Base-by-base conservation (phyloP, 768 basidiomycete genomes). In the Fomitopsis pulvina region DNA sequence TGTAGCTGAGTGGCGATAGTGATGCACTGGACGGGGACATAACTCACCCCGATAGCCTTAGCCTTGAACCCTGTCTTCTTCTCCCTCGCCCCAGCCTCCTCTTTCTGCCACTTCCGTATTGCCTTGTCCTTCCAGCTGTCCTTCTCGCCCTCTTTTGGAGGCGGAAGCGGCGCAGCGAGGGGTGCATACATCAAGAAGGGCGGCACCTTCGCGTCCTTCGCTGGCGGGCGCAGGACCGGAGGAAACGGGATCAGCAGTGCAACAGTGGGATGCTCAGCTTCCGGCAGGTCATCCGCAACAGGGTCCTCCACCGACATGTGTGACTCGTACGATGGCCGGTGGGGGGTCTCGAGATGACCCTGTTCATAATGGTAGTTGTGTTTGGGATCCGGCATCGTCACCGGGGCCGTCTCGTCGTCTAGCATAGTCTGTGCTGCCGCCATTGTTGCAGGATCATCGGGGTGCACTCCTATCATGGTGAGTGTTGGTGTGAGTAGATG, bases 1-100 rank as follows among this genome's bases (percentile, higher is more conserved):
- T 9, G 11, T 8, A 16, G 12, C 12, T 41, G 20, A 26, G 21
- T 41, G 41, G 12, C 20, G 14, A 37, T 16, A 37, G n/a, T n/a
- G n/a, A n/a, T 16, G 34, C 18, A 6, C 6, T 14, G 14, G 14
- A 16, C 5, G 18, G 14, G 6, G 14, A 16, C 34, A 12, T 16
- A 4, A 37, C 27, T 46, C 45, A 46, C 45, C 45, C 25, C 25
- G 7, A 46, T 32, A 7, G 45, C 45, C 30, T 46, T 46, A 2
- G 45, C 45, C 45, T 54, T 51, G 40, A 57, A 57, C n/a, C 51
- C 48, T 4, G 48, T 57, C 18, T 44, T 45, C 38, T 57, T 54
- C 20, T 47, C 45, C 16, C 45, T 48, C 12, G 45, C 56, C 45
- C 52, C 56, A 10, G 52, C 50, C 12, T 46, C 45, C 24, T 46